Percentiles rank a stretch among this genome's conserved stretches.
phyloP scores from a whole-genome alignment of 2,329 filamentous ascomycete species.

The Elsinoe necatrix region DNA sequence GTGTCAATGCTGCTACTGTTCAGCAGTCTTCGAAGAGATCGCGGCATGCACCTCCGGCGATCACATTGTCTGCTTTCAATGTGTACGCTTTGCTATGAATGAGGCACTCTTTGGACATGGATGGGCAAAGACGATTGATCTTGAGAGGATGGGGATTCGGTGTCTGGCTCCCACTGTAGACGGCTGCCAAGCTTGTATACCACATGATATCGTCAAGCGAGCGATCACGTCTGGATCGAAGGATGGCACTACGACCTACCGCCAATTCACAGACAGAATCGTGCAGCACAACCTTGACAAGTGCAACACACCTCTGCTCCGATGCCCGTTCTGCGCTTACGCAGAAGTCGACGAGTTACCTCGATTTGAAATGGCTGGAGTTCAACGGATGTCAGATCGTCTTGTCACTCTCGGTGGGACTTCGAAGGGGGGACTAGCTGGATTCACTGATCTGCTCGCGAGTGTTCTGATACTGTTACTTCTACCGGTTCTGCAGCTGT shows the following conservation, averaged over 20 bases:
- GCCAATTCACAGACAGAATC: slow-evolving; percentile 69
- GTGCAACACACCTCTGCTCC: slow-evolving; percentile 64
- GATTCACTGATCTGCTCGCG: slow-evolving; percentile 24
- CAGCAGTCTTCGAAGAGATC: slow-evolving; percentile 63
- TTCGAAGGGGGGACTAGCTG: slow-evolving; percentile 26
- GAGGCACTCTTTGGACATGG: slow-evolving; percentile 91
- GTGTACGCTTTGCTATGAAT: slow-evolving; percentile 70
- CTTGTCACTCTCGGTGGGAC: slow-evolving; percentile 42
- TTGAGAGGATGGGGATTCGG: slow-evolving; percentile 62
- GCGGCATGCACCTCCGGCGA: slow-evolving; percentile 59
- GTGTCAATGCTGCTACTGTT: slow-evolving; percentile 70
- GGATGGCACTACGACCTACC: slow-evolving; percentile 62
- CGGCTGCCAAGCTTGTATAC: slow-evolving; percentile 65
- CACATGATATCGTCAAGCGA: slow-evolving; percentile 58
- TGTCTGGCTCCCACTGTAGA: slow-evolving; percentile 68
- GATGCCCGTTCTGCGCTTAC: slow-evolving; percentile 86
- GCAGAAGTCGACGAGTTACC: slow-evolving; percentile 64
- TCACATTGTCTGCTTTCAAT: slow-evolving; percentile 72
- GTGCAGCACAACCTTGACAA: slow-evolving; percentile 67
- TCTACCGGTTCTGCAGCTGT: slow-evolving; percentile 44
- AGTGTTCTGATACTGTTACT: slow-evolving; percentile 49
- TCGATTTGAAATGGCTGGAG: slow-evolving; percentile 15
- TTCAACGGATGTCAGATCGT: background rate
- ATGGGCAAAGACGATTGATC: slow-evolving; percentile 73
- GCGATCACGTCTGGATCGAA: slow-evolving; percentile 59